Evolutionary conservation across 768 basidiomycete species (phyloP).

Genomic region (Antrodiella citrinella): DNA sequence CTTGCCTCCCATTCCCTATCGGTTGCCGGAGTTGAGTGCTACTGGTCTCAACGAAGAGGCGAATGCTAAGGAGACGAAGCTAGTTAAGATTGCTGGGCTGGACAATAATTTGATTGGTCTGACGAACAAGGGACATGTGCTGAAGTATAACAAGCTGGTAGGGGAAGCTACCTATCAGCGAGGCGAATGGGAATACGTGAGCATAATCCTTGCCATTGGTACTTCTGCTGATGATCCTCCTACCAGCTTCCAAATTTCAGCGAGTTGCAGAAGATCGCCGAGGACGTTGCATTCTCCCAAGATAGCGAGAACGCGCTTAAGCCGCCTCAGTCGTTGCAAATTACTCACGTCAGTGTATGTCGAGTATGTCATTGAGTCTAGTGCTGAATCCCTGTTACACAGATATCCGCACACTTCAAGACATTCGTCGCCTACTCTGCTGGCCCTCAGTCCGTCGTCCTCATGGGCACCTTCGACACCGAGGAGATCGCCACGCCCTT

Average conservation of each 20-base stretch:
- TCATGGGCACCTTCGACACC: conserved; percentile 56
- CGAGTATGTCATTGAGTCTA: too few relatives aligned
- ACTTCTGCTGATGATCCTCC: conserved; percentile 2
- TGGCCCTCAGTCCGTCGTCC: conserved; percentile 59
- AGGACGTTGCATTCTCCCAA: conserved; percentile 35
- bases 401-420: conserved; percentile 81
- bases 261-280: conserved; percentile 43
- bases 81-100: conserved; percentile 79
- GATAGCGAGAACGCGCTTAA: conserved; percentile 18
- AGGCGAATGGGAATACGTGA: conserved; percentile 67
- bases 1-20: conserved; percentile 49
- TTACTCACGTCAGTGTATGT: conserved; percentile 70
- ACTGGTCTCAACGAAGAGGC: conserved; percentile 20
- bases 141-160: conserved; percentile 46
- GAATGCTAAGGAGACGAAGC: conserved; percentile 27
- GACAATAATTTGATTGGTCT: conserved; percentile 69
- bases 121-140: conserved; percentile 72
- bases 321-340: conserved; percentile 42
- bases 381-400: conserved; percentile 16
- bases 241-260: conserved; percentile 67
- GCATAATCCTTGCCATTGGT: conserved; percentile 15
- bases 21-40: conserved; percentile 41
- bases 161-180: conserved; percentile 29
- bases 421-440: conserved; percentile 81
- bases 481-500: conserved; percentile 19